Conservation (phyloP, 805 yeast species). For the Metschnikowia arizonensis region DNA sequence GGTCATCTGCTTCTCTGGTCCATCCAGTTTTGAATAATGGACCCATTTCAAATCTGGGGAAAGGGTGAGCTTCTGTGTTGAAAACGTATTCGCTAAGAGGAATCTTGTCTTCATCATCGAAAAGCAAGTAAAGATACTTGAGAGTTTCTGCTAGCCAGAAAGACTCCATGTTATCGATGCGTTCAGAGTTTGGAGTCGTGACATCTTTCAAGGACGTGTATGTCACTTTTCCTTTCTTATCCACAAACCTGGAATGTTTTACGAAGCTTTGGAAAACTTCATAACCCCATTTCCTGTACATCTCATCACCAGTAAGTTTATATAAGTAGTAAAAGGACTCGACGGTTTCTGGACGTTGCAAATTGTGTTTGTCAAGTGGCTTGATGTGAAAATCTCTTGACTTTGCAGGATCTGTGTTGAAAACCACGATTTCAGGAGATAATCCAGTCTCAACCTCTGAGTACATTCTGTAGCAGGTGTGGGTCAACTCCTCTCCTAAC, state of each 20-base stretch:
- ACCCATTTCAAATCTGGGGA: constrained; percentile 63
- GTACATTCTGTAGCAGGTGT: constrained; percentile 84
- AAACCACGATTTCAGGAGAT: constrained; percentile 84
- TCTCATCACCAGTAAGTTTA: constrained; percentile 73
- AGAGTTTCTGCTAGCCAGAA: constrained; percentile 94
- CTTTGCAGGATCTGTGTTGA: constrained; percentile 51
- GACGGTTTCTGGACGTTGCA: constrained; percentile 92
- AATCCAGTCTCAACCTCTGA: constrained; percentile 69
- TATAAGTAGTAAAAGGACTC: constrained; percentile 80
- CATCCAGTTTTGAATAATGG: constrained; percentile 59
- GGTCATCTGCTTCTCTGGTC: constrained; percentile 37
- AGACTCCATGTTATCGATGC: constrained; percentile 76
- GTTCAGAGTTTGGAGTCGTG: constrained; percentile 47
- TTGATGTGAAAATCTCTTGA: constrained; percentile 63
- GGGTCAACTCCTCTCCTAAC: constrained; percentile 69
- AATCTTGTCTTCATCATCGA: constrained; percentile 56
- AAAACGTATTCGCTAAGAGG: constrained; percentile 70
- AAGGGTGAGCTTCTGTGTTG: constrained; percentile 92
- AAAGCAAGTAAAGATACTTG: constrained; percentile 54
- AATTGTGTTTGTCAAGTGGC: constrained; percentile 70
- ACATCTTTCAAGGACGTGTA: constrained; percentile 70
- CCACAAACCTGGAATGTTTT: constrained; percentile 49
- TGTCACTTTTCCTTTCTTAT: constrained; percentile 39
- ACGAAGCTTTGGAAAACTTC: constrained; percentile 72
- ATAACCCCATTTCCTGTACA: constrained; percentile 87